These are phyloP conservation scores for Camellia sinensis DNA, from an alignment of 148 eudicot species.

Conservation along the genomic window DNA sequence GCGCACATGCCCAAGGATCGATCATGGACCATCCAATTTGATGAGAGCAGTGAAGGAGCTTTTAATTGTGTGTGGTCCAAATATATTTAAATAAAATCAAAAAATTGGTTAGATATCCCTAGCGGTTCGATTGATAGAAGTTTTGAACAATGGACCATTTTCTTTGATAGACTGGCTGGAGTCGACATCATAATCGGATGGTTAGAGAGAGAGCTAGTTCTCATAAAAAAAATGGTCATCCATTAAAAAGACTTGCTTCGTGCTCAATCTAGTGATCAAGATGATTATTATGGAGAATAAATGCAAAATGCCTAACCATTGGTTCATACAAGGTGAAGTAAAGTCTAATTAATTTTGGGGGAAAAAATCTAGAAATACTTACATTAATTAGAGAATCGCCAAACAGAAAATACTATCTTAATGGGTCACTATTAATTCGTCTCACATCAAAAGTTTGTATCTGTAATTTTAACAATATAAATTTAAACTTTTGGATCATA, in stretches of 20 bases:
- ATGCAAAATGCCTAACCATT: too few relatives aligned
- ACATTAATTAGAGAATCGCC: too few relatives aligned
- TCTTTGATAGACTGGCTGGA: neutral
- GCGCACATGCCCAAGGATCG: neutral
- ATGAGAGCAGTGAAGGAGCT: too few relatives aligned
- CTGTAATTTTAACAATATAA: too few relatives aligned
- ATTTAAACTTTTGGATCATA: too few relatives aligned
- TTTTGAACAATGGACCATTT: neutral
- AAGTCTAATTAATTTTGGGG: too few relatives aligned
- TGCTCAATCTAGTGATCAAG: too few relatives aligned
- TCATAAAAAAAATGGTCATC: neutral
- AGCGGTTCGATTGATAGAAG: neutral
- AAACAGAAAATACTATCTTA: too few relatives aligned
- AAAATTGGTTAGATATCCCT: neutral
- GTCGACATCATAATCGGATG: neutral
- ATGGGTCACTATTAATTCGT: too few relatives aligned
- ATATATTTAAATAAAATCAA: neutral
- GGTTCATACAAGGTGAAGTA: neutral
- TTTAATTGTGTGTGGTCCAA: neutral
- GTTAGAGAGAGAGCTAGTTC: neutral
- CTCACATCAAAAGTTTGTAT: too few relatives aligned
- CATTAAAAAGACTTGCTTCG: neutral
- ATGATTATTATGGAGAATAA: too few relatives aligned
- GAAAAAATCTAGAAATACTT: too few relatives aligned
- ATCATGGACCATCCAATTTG: slow-evolving; percentile 4